phyloP scores from a whole-genome alignment of 1,139 yeast species.

The Starmera stellimalicola region DNA sequence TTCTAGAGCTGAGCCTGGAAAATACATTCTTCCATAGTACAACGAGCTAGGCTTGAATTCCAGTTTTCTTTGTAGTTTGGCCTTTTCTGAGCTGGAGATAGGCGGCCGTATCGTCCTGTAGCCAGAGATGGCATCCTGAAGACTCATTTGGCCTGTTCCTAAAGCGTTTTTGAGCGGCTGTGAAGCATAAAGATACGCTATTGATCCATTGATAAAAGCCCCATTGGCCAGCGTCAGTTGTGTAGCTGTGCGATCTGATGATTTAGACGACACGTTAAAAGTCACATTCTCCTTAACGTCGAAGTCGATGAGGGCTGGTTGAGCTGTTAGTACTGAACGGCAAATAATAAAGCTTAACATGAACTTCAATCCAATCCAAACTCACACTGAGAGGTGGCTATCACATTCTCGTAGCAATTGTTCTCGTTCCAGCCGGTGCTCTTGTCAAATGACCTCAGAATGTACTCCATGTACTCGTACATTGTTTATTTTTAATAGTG shows the following conservation, averaged over 20 bases:
- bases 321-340: not conserved
- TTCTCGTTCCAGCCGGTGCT: conserved; percentile 73
- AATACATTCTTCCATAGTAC: conserved; percentile 76
- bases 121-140: conserved; percentile 75
- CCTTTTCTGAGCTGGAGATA: conserved; percentile 7
- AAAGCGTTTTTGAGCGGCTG: conserved; percentile 40
- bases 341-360: too few species aligned
- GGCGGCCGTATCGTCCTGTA: conserved; percentile 52
- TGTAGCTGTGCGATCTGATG: conserved; percentile 65
- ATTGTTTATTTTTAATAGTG: conserved; percentile 26
- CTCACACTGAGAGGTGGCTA: conserved; percentile 54
- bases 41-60: conserved; percentile 23
- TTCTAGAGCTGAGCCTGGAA: conserved; percentile 82
- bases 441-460: conserved; percentile 59
- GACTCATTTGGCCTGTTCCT: conserved; percentile 44
- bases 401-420: conserved; percentile 63
- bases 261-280: conserved; percentile 61
- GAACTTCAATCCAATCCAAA: too few species aligned
- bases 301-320: conserved; percentile 52
- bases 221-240: conserved; percentile 64
- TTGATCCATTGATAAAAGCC: conserved; percentile 67
- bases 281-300: conserved; percentile 60
- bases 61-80: not conserved
- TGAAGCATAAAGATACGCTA: conserved; percentile 74
- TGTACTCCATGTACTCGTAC: conserved; percentile 82